Evolutionary conservation across 75 land plant species (phyloP).

Genomic region (Pinus tabuliformis): DNA sequence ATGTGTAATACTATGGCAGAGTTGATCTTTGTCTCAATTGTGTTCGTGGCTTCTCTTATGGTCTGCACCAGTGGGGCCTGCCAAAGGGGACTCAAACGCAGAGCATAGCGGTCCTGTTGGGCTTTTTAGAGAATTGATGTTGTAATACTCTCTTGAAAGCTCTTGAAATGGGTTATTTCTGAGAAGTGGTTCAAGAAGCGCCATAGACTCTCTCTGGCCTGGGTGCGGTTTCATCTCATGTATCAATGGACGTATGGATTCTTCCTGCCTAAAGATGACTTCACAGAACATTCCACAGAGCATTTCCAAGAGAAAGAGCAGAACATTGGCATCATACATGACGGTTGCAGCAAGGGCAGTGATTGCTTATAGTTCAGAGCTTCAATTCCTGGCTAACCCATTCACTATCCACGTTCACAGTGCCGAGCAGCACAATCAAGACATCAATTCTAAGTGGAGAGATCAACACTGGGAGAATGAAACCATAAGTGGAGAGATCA

Average conservation of each 20-base stretch:
- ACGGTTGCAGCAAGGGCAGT: background rate
- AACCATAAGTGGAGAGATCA: no score
- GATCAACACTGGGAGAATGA: no score
- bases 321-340: constrained; percentile 16
- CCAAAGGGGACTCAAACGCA: constrained; percentile 30
- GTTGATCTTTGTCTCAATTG: constrained; percentile 24
- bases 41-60: constrained; percentile 18
- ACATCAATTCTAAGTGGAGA: no score
- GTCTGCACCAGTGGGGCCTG: constrained; percentile 14
- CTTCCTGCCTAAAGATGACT: constrained; percentile 29
- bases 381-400: no score
- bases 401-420: no score
- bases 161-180: constrained; percentile 28
- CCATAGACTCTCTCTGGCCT: constrained; percentile 44
- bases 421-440: no score
- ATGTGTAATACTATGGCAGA: no score
- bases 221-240: constrained; percentile 50
- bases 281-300: constrained; percentile 33
- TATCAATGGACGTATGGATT: background rate
- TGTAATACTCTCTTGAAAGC: constrained; percentile 19
- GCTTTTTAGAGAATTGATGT: constrained; percentile 21
- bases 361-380: no score
- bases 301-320: constrained; percentile 20
- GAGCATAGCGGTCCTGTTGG: constrained; percentile 22
- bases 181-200: constrained; percentile 38